Base-by-base conservation (phyloP, 257 asterid species). In the Nicotiana sylvestris region DNA sequence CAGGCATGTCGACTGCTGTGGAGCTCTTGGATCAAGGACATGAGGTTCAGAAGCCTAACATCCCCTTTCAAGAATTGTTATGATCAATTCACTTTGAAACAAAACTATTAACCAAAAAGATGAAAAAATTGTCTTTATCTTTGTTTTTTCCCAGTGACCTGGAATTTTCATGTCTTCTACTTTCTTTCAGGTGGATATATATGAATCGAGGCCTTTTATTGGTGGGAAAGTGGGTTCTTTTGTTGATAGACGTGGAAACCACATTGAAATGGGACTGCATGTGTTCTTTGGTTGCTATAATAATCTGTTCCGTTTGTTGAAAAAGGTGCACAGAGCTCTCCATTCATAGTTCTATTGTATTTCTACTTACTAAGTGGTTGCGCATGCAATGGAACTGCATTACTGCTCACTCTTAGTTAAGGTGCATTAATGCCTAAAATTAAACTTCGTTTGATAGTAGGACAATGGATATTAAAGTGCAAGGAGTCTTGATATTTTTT, bases 11-110 rank as follows among this genome's bases (percentile, higher is more conserved):
- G 6, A 96, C 99, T 77, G 98, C 99, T 9, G 97, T 96, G 83
- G 99, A 96, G 91, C 99, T 96, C 87, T 89, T 96, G 89, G 98
- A 96, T 87, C 99, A 96, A 89, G 99, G 99, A 83, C 99, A 96
- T 35, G 99, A 96, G 99, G 98, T 96, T 82, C 83, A 58, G 46
- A 81, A 29, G 65, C 76, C 77, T 43, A 51, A 66, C 78, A 51
- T 27, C 21, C 80, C 80, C 80, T 51, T 76, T 51, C 62, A 6
- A 25, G 4, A 25, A 74, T 32, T 43, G 62, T 43, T 25, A 27
- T 74, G 1, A 46, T 49, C 39, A 74, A 27, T 27, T 49, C 64
- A 76, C 27, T 51, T 16, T 6, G 61, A 29, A 51, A 29, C 25
- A 76, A 27, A 76, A 51, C 46, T 27, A 27, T 49, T 49, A 13